Evolutionary conservation across 495 filamentous ascomycete species (phyloP).

Genomic region (Podospora conica): DNA sequence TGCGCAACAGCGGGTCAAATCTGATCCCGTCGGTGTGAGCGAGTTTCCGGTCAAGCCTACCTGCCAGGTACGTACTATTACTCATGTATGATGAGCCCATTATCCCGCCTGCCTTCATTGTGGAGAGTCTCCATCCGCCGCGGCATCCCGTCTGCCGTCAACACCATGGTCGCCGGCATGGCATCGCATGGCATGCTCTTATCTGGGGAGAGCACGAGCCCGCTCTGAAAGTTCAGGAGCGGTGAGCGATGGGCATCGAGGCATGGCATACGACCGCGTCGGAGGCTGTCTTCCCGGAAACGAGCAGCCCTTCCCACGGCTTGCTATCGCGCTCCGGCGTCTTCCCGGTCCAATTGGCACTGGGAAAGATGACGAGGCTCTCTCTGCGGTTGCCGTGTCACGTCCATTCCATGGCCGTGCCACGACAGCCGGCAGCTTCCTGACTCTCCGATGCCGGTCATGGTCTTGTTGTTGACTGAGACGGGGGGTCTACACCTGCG

Average conservation of each 20-base stretch:
- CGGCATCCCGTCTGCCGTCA: not conserved
- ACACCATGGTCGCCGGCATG: not conserved
- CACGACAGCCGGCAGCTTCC: slow-evolving; percentile 14
- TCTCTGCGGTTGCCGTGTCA: slow-evolving; percentile 17
- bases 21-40: not conserved
- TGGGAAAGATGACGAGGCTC: slow-evolving; percentile 4
- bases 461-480: slow-evolving; percentile 19
- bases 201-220: slow-evolving; percentile 12
- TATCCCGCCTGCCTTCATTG: not conserved
- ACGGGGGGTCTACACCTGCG: slow-evolving; percentile 12
- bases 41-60: not conserved
- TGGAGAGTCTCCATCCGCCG: not conserved
- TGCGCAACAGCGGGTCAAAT: not conserved
- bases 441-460: slow-evolving; percentile 21
- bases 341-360: not conserved
- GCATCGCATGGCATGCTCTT: slow-evolving; percentile 8
- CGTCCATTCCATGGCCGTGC: slow-evolving; percentile 23
- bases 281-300: slow-evolving; percentile 23
- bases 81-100: not conserved
- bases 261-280: slow-evolving; percentile 7
- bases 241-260: slow-evolving; percentile 8
- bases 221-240: slow-evolving; percentile 10
- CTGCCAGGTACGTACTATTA: not conserved
- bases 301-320: slow-evolving; percentile 17
- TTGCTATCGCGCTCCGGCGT: slow-evolving; percentile 7